A percentile compares a stretch with the other conserved stretches of the same genome.
Conservation (phyloP, 768 basidiomycete genomes). For the Boletellus ananas region DNA sequence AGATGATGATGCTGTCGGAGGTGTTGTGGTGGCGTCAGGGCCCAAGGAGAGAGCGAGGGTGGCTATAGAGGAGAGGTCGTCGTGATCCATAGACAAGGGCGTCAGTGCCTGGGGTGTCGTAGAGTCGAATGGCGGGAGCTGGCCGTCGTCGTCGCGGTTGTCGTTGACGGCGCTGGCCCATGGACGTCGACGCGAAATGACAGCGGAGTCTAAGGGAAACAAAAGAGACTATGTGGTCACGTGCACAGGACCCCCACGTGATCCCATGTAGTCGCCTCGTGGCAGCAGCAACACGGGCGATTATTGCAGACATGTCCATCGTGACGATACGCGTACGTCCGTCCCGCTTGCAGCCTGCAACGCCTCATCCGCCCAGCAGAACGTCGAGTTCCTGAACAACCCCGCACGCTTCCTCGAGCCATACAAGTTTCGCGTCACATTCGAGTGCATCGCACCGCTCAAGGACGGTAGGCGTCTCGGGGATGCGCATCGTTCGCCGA, state of each 20-base stretch:
- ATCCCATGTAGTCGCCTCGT: not conserved
- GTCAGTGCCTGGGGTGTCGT: not conserved
- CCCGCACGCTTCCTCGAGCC: constrained; percentile 88
- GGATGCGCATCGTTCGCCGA: not conserved
- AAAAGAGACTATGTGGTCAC: constrained; percentile 12
- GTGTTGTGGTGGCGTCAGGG: constrained; percentile 25
- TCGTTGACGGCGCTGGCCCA: constrained; percentile 9
- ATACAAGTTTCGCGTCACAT: constrained; percentile 93
- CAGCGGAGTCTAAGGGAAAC: constrained; percentile 4
- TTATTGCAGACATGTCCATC: constrained; percentile 48
- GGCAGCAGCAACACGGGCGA: not conserved
- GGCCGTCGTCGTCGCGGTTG: constrained; percentile 9
- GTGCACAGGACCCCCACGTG: not conserved
- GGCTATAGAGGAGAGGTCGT: constrained; percentile 17
- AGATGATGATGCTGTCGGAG: constrained; percentile 14
- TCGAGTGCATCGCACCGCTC: constrained; percentile 91
- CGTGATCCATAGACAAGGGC: constrained; percentile 18
- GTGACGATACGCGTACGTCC: constrained; percentile 62
- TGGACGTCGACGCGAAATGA: constrained; percentile 20
- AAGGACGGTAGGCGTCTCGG: constrained; percentile 61
- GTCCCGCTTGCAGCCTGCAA: not conserved
- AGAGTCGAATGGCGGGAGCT: not conserved
- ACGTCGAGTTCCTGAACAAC: constrained; percentile 90
- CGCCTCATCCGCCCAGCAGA: constrained; percentile 38
- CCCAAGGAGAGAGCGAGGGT: constrained; percentile 11